These are phyloP conservation scores for Aspergillus kassunensis DNA, from an alignment of 495 filamentous ascomycete species.

Conservation along the genomic window DNA sequence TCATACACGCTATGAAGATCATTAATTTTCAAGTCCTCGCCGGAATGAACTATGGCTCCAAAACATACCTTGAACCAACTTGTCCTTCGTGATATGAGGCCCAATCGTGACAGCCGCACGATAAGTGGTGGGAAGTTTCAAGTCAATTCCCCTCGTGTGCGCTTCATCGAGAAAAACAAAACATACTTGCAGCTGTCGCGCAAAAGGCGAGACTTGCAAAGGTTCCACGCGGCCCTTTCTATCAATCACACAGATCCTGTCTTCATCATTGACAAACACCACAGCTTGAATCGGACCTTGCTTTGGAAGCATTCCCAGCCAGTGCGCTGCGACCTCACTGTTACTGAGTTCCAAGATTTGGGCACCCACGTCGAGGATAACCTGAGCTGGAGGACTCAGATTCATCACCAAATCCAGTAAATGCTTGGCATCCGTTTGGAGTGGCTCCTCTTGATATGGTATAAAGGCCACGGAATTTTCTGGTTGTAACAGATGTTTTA, in stretches of 20 bases:
- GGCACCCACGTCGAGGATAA: conserved; percentile 70
- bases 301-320: conserved; percentile 33
- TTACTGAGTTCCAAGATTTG: conserved; percentile 65
- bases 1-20: conserved; percentile 53
- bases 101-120: conserved; percentile 68
- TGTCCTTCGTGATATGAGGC: conserved; percentile 62
- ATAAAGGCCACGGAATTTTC: conserved; percentile 14
- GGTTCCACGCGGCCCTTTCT: conserved; percentile 39
- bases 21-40: not conserved
- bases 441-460: not conserved
- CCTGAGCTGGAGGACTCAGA: conserved; percentile 43
- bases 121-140: conserved; percentile 56
- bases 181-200: conserved; percentile 53
- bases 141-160: conserved; percentile 71
- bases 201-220: conserved; percentile 56
- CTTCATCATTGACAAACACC: conserved; percentile 51
- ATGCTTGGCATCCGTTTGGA: not conserved
- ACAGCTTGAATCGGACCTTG: conserved; percentile 44
- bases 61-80: conserved; percentile 66
- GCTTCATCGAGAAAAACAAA: conserved; percentile 72
- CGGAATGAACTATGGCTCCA: not conserved
- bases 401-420: not conserved
- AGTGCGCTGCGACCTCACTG: conserved; percentile 35
- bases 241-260: conserved; percentile 41
- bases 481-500: conserved; percentile 48